Conservation (phyloP, 306 rosid species). For the Cercis canadensis region DNA sequence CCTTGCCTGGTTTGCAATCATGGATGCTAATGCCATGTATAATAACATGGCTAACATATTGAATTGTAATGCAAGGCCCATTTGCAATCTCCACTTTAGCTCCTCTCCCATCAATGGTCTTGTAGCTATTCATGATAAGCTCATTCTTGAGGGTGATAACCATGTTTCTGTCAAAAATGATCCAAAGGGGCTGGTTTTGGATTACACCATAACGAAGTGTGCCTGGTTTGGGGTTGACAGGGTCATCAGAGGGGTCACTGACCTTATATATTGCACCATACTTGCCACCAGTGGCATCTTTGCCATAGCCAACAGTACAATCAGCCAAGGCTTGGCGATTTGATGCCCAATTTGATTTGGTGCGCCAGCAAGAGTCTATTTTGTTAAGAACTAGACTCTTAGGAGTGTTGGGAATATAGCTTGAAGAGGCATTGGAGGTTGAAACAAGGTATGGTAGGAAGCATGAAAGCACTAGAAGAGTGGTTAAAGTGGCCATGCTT, state of each 20-base stretch:
- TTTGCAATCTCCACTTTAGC: conserved; percentile 75
- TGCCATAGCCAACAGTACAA: conserved; percentile 77
- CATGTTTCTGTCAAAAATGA: conserved; percentile 68
- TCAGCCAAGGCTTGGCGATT: conserved; percentile 65
- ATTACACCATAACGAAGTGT: conserved; percentile 83
- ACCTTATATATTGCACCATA: conserved; percentile 63
- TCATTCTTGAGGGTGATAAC: conserved; percentile 65
- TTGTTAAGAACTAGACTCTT: conserved; percentile 44
- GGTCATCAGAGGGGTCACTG: conserved; percentile 66
- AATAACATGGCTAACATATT: conserved; percentile 75
- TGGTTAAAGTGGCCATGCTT: conserved; percentile 47
- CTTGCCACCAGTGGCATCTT: conserved; percentile 77
- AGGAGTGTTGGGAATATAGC: conserved; percentile 29
- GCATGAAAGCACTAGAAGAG: conserved; percentile 41
- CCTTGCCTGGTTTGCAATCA: conserved; percentile 68
- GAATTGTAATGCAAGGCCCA: conserved; percentile 86
- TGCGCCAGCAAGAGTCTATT: conserved; percentile 80
- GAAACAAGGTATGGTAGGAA: conserved; percentile 41
- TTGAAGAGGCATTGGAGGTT: conserved; percentile 33
- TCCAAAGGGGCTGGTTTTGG: conserved; percentile 78
- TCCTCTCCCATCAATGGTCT: conserved; percentile 92
- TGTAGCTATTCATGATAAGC: conserved; percentile 75
- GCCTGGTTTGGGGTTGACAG: conserved; percentile 65
- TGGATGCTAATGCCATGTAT: conserved; percentile 86
- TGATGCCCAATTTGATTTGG: conserved; percentile 61